Percentiles rank a stretch among this genome's conserved stretches.
These are phyloP conservation scores for Suzukiozyma palmioleophila DNA, from an alignment of 1,139 yeast genomes.

Conservation along the genomic window DNA sequence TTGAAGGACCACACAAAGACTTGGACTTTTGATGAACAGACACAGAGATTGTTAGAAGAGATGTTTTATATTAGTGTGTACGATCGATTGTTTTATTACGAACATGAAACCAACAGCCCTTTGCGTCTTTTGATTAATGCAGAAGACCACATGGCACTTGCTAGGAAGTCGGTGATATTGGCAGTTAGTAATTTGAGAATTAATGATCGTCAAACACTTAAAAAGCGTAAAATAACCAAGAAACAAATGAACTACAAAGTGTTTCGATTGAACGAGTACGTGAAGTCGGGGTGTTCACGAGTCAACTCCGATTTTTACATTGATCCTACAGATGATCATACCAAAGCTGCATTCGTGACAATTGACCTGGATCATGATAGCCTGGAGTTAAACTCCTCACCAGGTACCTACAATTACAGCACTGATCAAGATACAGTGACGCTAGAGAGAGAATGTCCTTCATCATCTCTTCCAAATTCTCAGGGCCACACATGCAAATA, in stretches of 20 bases:
- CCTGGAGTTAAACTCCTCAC: too few species aligned
- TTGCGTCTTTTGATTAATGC: slow-evolving; percentile 5
- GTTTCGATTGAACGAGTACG: slow-evolving; percentile 9
- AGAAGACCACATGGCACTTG: slow-evolving; percentile 8
- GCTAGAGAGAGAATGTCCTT: too few species aligned
- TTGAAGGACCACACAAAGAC: slow-evolving; percentile 17
- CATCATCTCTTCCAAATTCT: too few species aligned
- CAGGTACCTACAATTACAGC: too few species aligned
- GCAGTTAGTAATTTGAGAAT: slow-evolving; percentile 14
- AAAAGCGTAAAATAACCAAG: slow-evolving; percentile 14
- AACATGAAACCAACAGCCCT: slow-evolving; percentile 8
- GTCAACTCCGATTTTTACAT: too few species aligned
- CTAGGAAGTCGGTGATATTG: slow-evolving; percentile 7
- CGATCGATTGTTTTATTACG: slow-evolving; percentile 21
- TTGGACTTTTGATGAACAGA: slow-evolving; percentile 7
- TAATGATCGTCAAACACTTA: slow-evolving; percentile 11
- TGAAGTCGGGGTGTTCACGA: too few species aligned
- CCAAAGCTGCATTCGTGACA: too few species aligned
- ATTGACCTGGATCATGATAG: too few species aligned
- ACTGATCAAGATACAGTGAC: too few species aligned
- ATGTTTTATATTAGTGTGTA: slow-evolving; percentile 25
- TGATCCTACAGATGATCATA: too few species aligned
- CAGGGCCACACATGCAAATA: too few species aligned
- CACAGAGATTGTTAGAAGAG: slow-evolving; percentile 18
- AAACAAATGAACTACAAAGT: slow-evolving; percentile 9